A percentile compares a stretch with the other conserved stretches of the same genome.
Conservation (phyloP, 1,284 basidiomycete genomes). For the Waitea zeae region DNA sequence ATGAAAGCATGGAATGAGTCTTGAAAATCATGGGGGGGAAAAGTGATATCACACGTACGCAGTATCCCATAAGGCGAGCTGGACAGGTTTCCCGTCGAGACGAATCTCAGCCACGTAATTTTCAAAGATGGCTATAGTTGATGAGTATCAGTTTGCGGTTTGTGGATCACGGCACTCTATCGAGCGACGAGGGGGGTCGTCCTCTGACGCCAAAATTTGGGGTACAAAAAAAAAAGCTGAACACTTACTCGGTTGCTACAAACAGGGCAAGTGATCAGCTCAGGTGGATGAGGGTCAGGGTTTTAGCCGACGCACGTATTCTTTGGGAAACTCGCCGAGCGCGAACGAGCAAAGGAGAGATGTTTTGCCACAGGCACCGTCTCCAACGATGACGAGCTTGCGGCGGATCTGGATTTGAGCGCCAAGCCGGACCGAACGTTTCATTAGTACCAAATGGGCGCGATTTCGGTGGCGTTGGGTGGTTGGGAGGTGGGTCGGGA, state of each 20-base stretch:
- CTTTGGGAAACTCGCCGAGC: slow-evolving; percentile 91
- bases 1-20: slow-evolving; percentile 3
- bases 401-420: slow-evolving; percentile 68
- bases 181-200: neutral
- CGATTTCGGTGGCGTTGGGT: too few species aligned
- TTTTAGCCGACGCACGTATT: slow-evolving; percentile 54
- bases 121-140: slow-evolving; percentile 83
- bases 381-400: slow-evolving; percentile 88
- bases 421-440: too few species aligned
- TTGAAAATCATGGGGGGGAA: slow-evolving; percentile 3
- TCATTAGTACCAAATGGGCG: too few species aligned
- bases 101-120: slow-evolving; percentile 98
- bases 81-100: slow-evolving; percentile 92
- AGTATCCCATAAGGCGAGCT: slow-evolving; percentile 93
- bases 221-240: too few species aligned
- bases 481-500: too few species aligned
- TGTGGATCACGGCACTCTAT: neutral
- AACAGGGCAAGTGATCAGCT: neutral
- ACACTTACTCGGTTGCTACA: slow-evolving; percentile 17
- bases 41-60: slow-evolving; percentile 53
- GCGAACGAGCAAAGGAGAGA: slow-evolving; percentile 81
- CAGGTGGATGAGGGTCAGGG: neutral
- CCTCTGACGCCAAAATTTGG: too few species aligned
- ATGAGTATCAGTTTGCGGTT: slow-evolving; percentile 5
- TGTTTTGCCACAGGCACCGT: slow-evolving; percentile 81